Evolutionary conservation across 345 rosid genomes (phyloP), one percentile per base, ranked within the genome.

Genomic region (Pistacia integerrima): DNA sequence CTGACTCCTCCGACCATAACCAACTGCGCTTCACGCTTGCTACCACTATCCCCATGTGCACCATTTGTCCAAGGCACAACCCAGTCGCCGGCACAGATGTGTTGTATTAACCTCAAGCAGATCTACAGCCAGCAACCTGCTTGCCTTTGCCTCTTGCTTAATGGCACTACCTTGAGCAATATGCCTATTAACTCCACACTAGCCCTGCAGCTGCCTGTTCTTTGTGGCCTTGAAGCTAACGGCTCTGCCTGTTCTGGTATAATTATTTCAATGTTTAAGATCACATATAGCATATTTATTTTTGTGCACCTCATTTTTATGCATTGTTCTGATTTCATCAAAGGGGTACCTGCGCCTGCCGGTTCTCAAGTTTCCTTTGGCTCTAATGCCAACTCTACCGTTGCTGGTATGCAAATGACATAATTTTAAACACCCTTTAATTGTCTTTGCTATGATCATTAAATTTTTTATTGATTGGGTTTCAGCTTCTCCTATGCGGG

Each of bases 81-180:
- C 72, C 92, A 18, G 65, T 79, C 79, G 10, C 99, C 97, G 0
- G 69, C 84, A 25, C 82, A 80, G 73, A 63, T 87, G 5, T 94
- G 98, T 84, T 90, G 98, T 51, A 76, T 88, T 81, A 87, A 83
- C 78, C 94, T 94, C 77, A 77, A 73, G 77, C 94, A 78, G 4
- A 80, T 91, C 68, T 88, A 81, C 79, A 60, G 16, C 74, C 87
- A 85, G 72, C 79, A 87, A 61, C 94, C 94, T 0, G 77, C 63
- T 1, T 93, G 99, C 76, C 84, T 91, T 35, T 94, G 99, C 84
- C 83, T 87, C 77, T 74, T 94, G 67, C 88, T 93, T 74, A 90
- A 87, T 69, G 82, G 82, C 79, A 81, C 92, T 48, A 62, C 81
- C 69, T 54, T 88, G 28, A 55, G 80, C 28, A 83, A 88, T 64